Evolutionary conservation across 2,329 filamentous ascomycete genomes (phyloP).

Genomic region (Aspergillus uvarum): DNA sequence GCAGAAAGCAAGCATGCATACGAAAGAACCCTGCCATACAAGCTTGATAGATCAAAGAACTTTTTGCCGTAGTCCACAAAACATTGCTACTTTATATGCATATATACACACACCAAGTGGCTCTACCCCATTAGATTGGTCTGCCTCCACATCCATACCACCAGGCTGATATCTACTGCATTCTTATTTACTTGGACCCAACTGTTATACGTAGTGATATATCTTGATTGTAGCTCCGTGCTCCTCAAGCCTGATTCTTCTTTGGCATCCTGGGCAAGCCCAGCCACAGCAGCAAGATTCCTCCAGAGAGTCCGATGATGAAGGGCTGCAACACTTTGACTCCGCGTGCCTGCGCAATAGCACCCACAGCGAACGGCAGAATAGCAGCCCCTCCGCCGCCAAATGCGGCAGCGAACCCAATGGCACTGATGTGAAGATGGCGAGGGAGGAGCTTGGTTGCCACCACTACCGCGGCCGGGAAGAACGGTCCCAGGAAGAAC

Average conservation of each 20-base stretch:
- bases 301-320: conserved; percentile 43
- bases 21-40: no score
- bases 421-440: conserved; percentile 73
- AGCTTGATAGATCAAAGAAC: no score
- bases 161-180: no score
- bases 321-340: conserved; percentile 62
- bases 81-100: no score
- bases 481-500: conserved; percentile 77
- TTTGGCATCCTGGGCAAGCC: conserved; percentile 16
- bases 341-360: conserved; percentile 55
- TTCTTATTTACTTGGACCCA: no score
- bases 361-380: conserved; percentile 48
- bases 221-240: background rate
- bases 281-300: conserved; percentile 54
- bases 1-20: no score
- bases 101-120: no score
- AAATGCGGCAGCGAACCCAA: conserved; percentile 77
- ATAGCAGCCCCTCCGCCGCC: conserved; percentile 66
- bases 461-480: conserved; percentile 71
- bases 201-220: no score
- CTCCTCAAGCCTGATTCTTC: background rate
- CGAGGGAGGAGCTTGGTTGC: conserved; percentile 72
- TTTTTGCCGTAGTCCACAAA: no score
- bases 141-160: no score
- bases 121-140: no score